A percentile compares a stretch with the other conserved stretches of the same genome.
phyloP scores from a whole-genome alignment of 257 asterid genomes.

The Linaria vulgaris region DNA sequence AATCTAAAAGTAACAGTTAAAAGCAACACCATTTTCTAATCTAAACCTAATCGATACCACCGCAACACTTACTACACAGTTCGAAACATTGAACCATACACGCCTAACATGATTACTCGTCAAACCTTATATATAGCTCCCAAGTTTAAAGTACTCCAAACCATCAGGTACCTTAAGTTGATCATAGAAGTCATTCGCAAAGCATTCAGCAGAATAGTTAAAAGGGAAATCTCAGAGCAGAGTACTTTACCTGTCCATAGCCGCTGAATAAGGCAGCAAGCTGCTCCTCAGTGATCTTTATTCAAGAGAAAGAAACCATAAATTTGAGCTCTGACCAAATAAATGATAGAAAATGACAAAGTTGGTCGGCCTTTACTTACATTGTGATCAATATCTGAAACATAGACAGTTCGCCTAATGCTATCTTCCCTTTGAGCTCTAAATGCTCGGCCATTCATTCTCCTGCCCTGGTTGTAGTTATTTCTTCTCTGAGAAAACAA shows the following conservation, averaged over 20 bases:
- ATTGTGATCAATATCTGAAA: constrained; percentile 80
- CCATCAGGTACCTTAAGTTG: neutral
- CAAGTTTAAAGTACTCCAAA: constrained; percentile 2
- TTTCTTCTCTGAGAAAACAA: constrained; percentile 59
- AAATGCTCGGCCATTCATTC: constrained; percentile 64
- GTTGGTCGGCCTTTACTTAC: constrained; percentile 40
- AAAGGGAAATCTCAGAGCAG: constrained; percentile 16
- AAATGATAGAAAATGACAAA: neutral
- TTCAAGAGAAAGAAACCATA: constrained; percentile 27
- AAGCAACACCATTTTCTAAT: too few species aligned
- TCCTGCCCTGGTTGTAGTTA: constrained; percentile 59
- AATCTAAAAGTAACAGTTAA: neutral
- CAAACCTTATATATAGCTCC: constrained; percentile 4
- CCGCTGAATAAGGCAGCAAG: constrained; percentile 78
- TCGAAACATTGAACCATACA: neutral
- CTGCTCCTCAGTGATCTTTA: constrained; percentile 82
- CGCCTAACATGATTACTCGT: neutral
- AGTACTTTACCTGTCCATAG: constrained; percentile 81
- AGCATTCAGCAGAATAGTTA: constrained; percentile 17
- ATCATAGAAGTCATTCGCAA: constrained; percentile 1
- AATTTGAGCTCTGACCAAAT: constrained; percentile 22
- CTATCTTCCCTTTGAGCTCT: constrained; percentile 91
- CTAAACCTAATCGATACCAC: neutral
- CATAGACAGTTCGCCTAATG: constrained; percentile 87
- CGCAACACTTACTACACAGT: too few species aligned